These are phyloP conservation scores for Cyclotella atomus DNA, from an alignment of 108 stramenopile species.

Conservation along the genomic window DNA sequence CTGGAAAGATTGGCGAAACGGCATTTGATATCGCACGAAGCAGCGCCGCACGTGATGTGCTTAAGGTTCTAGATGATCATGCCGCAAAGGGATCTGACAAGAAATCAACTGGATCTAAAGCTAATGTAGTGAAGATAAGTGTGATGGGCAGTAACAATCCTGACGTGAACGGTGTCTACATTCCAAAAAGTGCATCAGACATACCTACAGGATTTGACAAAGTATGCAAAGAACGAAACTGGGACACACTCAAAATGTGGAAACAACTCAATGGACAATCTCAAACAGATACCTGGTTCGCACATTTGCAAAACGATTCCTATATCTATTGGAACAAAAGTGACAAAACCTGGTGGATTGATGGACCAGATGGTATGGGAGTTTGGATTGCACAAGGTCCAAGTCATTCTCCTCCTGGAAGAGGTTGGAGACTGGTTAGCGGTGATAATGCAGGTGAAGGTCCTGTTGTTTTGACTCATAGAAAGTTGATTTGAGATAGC, in stretches of 20 bases:
- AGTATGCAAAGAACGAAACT: conserved; percentile 35
- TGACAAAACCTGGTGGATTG: conserved; percentile 58
- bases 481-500: too few relatives aligned
- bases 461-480: conserved; percentile 9
- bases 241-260: conserved; percentile 41
- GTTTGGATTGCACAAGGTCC: conserved; percentile 47
- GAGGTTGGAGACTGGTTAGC: conserved; percentile 22
- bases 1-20: conserved; percentile 24
- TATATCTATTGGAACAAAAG: conserved; percentile 56
- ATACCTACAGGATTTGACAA: conserved; percentile 40
- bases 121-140: conserved; percentile 31
- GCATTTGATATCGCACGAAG: conserved; percentile 25
- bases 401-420: conserved; percentile 43
- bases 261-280: conserved; percentile 30
- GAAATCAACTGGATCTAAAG: conserved; percentile 25
- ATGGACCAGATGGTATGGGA: conserved; percentile 53
- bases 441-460: neutral
- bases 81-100: conserved; percentile 3
- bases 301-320: conserved; percentile 47
- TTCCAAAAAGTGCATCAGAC: conserved; percentile 13
- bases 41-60: conserved; percentile 34
- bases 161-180: conserved; percentile 43
- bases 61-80: conserved; percentile 29
- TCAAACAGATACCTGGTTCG: conserved; percentile 32
- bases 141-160: conserved; percentile 28